Evolutionary conservation across 768 basidiomycete genomes (phyloP), one percentile per base, ranked within the genome.

Genomic region (Xerocomus potaroensis): DNA sequence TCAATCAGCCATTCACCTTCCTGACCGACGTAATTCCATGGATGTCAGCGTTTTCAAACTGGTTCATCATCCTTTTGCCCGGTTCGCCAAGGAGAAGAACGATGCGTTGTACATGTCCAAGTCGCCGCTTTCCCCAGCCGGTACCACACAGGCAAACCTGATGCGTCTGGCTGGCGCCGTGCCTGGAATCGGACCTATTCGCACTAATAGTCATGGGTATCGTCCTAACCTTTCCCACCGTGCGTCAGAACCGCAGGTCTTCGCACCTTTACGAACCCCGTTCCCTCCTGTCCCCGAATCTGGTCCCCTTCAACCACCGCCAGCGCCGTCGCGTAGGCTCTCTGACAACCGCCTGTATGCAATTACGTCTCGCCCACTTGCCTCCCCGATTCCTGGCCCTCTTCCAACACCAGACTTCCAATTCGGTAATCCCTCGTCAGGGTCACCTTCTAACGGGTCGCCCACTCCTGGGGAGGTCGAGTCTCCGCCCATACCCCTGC

Each of bases 341-440:
- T 63, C 78, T 36, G 79, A 80, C 49, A 75, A 75, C 49, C 69
- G 68, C 12, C 61, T 77, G 6, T 80, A 73, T 54, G 64, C 76
- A 6, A 59, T 78, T 45, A 68, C 74, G 23, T 69, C 77, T 7
- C 75, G 81, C 30, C 57, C 70, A 62, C 73, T 36, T 71, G 70
- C 47, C 63, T 79, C 50, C 66, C 80, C 65, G 2, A 68, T 68
- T 42, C 65, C 65, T 8, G 82, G 82, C 3, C 82, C 82, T 5
- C 69, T 84, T 15, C 82, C 82, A 2, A 72, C 73, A 5, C 80
- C 80, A 32, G 76, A 74, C 45, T 84, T 80, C 68, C 79, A 79
- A 37, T 84, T 84, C 53, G 82, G 82, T 48, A 73, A 75, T 9
- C 77, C 82, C 23, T 77, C 69, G 41, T 74, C 75, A 3, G 70